Conservation (phyloP, 2,329 filamentous ascomycete species). For the Alternaria triticimaculans region DNA sequence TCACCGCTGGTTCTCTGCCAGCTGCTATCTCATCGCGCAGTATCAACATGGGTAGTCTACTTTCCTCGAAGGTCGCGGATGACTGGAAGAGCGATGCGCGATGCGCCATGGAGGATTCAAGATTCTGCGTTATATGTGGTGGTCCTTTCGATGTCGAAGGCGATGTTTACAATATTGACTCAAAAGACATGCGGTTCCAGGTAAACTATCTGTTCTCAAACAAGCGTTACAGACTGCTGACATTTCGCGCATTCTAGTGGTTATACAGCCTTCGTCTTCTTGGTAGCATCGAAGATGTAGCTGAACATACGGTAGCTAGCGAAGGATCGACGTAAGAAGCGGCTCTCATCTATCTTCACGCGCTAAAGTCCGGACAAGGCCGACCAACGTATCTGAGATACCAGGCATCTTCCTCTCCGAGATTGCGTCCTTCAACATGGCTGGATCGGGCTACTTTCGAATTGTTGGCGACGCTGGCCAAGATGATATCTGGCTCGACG, state of each 20-base stretch:
- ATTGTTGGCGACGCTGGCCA: constrained; percentile 17
- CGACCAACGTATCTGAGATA: constrained; percentile 14
- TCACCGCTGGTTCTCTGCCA: not conserved
- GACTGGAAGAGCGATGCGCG: constrained; percentile 25
- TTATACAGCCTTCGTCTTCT: constrained; percentile 30
- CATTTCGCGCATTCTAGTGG: constrained; percentile 27
- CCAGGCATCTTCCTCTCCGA: constrained; percentile 29
- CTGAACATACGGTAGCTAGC: constrained; percentile 16
- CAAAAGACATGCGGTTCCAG: constrained; percentile 23
- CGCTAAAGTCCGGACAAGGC: not conserved
- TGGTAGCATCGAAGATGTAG: constrained; percentile 16
- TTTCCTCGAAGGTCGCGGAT: constrained; percentile 15
- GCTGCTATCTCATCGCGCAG: not conserved
- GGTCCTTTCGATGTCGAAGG: constrained; percentile 33
- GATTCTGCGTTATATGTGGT: constrained; percentile 38
- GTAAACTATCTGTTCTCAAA: constrained; percentile 8
- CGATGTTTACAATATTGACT: constrained; percentile 28
- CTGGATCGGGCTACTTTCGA: constrained; percentile 21
- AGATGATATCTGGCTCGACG: constrained; percentile 21
- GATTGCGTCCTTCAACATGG: constrained; percentile 16
- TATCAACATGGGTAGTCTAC: constrained; percentile 19
- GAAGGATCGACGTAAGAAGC: constrained; percentile 8
- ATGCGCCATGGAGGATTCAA: constrained; percentile 28
- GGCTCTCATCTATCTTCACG: not conserved
- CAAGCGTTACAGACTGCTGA: not conserved